A percentile compares a stretch with the other conserved stretches of the same genome.
These are phyloP conservation scores for Spinellus fusiger DNA, from an alignment of 192 early-diverging fungal species.

Conservation along the genomic window DNA sequence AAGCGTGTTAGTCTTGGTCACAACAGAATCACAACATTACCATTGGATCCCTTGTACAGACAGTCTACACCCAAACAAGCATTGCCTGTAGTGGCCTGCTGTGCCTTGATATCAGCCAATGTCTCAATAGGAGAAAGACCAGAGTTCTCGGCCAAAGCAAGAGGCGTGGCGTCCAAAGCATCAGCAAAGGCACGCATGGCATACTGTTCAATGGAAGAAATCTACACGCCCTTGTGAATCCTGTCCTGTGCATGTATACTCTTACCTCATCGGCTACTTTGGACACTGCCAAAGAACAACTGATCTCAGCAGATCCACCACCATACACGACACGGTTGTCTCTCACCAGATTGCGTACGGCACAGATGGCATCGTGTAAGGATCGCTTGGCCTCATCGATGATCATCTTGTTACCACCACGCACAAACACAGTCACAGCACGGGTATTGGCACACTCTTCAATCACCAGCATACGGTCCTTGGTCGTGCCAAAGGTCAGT, in stretches of 20 bases:
- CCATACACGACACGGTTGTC: constrained; percentile 99
- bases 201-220: constrained; percentile 78
- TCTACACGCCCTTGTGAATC: too few species aligned
- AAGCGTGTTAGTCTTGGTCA: constrained; percentile 6
- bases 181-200: constrained; percentile 98
- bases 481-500: constrained; percentile 93
- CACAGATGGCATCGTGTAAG: constrained; percentile 98
- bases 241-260: too few species aligned
- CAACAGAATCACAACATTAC: constrained; percentile 25
- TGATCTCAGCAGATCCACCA: constrained; percentile 97
- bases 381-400: constrained; percentile 98
- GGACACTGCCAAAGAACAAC: constrained; percentile 91
- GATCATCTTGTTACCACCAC: constrained; percentile 99
- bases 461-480: constrained; percentile 99
- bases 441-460: constrained; percentile 95
- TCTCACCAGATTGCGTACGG: constrained; percentile 92
- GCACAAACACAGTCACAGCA: constrained; percentile 58
- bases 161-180: constrained; percentile 84
- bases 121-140: constrained; percentile 96
- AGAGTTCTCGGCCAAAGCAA: constrained; percentile 89
- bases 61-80: constrained; percentile 93
- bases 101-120: constrained; percentile 89
- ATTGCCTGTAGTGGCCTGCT: constrained; percentile 86
- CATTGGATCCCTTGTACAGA: constrained; percentile 84
- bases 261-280: constrained; percentile 89